Evolutionary conservation across 129 eudicot genomes (phyloP).

Genomic region (Flaveria robusta): DNA sequence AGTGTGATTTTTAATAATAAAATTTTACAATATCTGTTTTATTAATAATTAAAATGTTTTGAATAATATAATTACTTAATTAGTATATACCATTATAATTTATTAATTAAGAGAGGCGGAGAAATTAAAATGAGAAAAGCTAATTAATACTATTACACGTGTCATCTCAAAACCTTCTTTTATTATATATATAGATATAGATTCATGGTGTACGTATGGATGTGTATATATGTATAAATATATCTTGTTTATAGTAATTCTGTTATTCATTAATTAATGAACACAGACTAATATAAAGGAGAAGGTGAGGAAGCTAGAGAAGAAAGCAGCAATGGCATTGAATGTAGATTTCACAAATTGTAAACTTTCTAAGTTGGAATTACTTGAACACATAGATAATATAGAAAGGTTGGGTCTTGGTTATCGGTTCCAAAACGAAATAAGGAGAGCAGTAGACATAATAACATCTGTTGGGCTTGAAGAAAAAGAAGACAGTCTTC

Average conservation of each 20-base stretch:
- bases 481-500: constrained; percentile 20
- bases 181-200: too few relatives aligned
- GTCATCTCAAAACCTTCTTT: too few relatives aligned
- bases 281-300: neutral
- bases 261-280: neutral
- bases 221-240: neutral
- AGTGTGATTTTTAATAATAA: too few relatives aligned
- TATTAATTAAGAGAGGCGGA: too few relatives aligned
- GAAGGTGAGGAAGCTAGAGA: constrained; percentile 18
- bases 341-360: neutral
- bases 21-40: too few relatives aligned
- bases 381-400: constrained; percentile 31
- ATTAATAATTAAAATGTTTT: too few relatives aligned
- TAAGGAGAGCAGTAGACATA: constrained; percentile 5
- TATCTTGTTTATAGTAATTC: neutral
- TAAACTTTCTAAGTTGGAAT: constrained; percentile 8
- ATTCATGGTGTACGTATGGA: too few relatives aligned
- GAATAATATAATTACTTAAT: too few relatives aligned
- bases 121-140: too few relatives aligned
- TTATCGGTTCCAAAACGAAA: constrained; percentile 16
- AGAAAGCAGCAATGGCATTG: constrained; percentile 13
- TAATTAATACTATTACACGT: too few relatives aligned
- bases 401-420: constrained; percentile 28
- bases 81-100: too few relatives aligned
- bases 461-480: neutral